A percentile compares a stretch with the other conserved stretches of the same genome.
These are phyloP conservation scores for Cryptococcus sp. DNA, from an alignment of 1,284 basidiomycete genomes.

Conservation along the genomic window DNA sequence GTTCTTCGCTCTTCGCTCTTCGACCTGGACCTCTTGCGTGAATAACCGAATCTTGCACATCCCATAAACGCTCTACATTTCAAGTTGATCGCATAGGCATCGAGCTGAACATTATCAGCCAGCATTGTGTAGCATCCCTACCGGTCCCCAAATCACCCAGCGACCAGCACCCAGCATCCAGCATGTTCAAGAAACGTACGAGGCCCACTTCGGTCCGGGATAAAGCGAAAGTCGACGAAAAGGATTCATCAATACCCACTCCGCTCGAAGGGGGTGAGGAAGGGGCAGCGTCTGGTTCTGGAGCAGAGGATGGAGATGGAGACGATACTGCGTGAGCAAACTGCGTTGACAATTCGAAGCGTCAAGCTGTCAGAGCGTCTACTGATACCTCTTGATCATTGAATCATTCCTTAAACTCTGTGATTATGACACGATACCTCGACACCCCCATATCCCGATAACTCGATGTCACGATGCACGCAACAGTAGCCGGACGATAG, in stretches of 20 bases:
- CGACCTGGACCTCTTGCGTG: no score
- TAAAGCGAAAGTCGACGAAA: constrained; percentile 23
- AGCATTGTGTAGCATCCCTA: not conserved
- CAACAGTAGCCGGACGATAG: constrained; percentile 56
- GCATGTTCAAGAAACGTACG: constrained; percentile 56
- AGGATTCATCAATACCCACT: constrained; percentile 3
- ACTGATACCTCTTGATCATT: not conserved
- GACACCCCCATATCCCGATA: no score
- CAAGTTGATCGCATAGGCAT: no score
- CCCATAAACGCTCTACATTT: no score
- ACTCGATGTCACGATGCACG: no score
- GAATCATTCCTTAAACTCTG: no score
- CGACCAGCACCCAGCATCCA: constrained; percentile 12
- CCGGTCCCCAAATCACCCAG: not conserved
- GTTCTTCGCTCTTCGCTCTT: no score
- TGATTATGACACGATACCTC: not conserved
- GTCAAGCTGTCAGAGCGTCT: not conserved
- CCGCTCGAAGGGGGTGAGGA: constrained; percentile 4
- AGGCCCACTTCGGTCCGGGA: constrained; percentile 49
- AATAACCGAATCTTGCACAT: no score
- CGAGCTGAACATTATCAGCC: no score
- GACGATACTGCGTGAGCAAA: constrained; percentile 7
- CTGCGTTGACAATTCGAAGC: not conserved
- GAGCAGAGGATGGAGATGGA: constrained; percentile 15
- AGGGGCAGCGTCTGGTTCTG: constrained; percentile 5